Percentiles rank a stretch among this genome's conserved stretches.
These are phyloP conservation scores for Oenanthe javanica DNA, from an alignment of 140 eudicot genomes.

Conservation along the genomic window DNA sequence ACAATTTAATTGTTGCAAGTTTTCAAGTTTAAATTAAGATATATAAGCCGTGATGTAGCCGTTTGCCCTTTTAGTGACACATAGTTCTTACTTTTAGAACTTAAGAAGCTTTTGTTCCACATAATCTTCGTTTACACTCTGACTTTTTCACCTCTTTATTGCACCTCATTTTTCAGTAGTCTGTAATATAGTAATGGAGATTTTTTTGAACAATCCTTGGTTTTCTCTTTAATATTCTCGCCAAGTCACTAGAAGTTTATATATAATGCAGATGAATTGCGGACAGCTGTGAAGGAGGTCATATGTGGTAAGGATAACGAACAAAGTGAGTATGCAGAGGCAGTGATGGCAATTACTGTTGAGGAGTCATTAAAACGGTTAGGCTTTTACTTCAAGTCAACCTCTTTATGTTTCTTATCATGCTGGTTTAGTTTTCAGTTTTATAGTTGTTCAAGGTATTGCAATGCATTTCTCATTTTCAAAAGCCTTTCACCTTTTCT, in stretches of 20 bases:
- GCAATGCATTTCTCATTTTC: neutral
- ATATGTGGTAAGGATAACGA: slow-evolving; percentile 68
- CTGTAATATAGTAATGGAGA: neutral
- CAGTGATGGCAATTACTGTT: slow-evolving; percentile 80
- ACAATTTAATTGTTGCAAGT: neutral
- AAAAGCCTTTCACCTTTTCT: slow-evolving; percentile 13
- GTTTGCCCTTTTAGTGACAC: neutral
- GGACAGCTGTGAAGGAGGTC: slow-evolving; percentile 91
- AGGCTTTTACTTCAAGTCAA: slow-evolving; percentile 15
- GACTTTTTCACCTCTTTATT: neutral
- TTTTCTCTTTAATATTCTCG: neutral
- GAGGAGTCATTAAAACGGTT: slow-evolving; percentile 84
- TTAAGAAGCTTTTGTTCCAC: neutral
- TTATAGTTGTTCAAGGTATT: slow-evolving; percentile 1
- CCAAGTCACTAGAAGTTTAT: neutral
- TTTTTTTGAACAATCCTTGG: neutral
- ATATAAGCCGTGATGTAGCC: neutral
- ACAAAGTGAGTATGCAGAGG: slow-evolving; percentile 59
- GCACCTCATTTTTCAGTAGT: neutral
- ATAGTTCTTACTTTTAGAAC: neutral
- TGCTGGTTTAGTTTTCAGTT: neutral
- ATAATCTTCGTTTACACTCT: neutral
- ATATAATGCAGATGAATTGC: slow-evolving; percentile 59
- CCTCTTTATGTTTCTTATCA: neutral
- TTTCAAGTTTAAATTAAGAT: neutral